phyloP scores from a whole-genome alignment of 805 yeast species.

The Candida pseudofarinosa region DNA sequence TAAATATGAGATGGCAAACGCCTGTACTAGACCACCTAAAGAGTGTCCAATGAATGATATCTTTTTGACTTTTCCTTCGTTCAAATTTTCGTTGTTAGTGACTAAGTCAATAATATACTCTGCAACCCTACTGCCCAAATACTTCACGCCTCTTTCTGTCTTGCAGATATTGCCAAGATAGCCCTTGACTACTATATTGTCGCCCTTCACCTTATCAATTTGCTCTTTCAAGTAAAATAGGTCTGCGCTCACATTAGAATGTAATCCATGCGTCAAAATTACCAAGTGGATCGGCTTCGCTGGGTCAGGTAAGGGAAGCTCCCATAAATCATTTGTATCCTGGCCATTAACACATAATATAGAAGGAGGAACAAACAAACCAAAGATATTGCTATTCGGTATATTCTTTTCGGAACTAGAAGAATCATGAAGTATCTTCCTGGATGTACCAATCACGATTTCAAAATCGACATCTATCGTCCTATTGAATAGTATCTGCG shows the following conservation, averaged over 20 bases:
- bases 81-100: slow-evolving; percentile 36
- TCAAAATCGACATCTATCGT: slow-evolving; percentile 67
- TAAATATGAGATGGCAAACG: slow-evolving; percentile 84
- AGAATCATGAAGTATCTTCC: slow-evolving; percentile 28
- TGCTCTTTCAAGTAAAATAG: slow-evolving; percentile 82
- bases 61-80: slow-evolving; percentile 42
- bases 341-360: slow-evolving; percentile 46
- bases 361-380: slow-evolving; percentile 16
- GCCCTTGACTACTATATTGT: slow-evolving; percentile 77
- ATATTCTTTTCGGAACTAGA: slow-evolving; percentile 19
- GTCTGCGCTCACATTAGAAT: slow-evolving; percentile 86
- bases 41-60: slow-evolving; percentile 93
- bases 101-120: slow-evolving; percentile 60
- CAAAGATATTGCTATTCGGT: slow-evolving; percentile 24
- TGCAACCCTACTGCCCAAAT: slow-evolving; percentile 77
- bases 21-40: slow-evolving; percentile 86
- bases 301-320: slow-evolving; percentile 46
- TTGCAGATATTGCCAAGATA: slow-evolving; percentile 79
- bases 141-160: slow-evolving; percentile 85
- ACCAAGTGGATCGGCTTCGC: slow-evolving; percentile 74
- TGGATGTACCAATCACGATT: slow-evolving; percentile 50
- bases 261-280: slow-evolving; percentile 85
- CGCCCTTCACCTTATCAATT: slow-evolving; percentile 53
- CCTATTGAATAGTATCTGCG: slow-evolving; percentile 73
- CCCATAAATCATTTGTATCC: slow-evolving; percentile 75